phyloP scores from a whole-genome alignment of 208 protist species.

The Jaenimonas drosophilae region DNA sequence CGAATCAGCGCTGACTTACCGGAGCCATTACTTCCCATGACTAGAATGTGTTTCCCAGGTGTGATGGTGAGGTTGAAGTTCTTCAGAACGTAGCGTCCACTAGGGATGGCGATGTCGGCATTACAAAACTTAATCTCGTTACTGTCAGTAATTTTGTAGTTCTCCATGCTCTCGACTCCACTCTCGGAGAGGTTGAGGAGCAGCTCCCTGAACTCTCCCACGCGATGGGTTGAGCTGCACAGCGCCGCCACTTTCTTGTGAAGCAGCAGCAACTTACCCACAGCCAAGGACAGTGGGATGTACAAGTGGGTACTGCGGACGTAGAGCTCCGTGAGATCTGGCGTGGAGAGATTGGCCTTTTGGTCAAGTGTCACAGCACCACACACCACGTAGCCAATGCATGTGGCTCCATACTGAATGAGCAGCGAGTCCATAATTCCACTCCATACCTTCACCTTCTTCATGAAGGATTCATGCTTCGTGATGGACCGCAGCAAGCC shows the following conservation, averaged over 20 bases:
- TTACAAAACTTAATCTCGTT: conserved; percentile 40
- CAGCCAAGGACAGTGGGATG: conserved; percentile 52
- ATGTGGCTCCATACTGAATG: conserved; percentile 70
- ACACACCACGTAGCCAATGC: conserved; percentile 65
- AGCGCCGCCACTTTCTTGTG: conserved; percentile 67
- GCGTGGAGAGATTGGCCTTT: conserved; percentile 13
- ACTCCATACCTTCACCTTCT: conserved; percentile 55
- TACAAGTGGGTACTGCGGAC: conserved; percentile 61
- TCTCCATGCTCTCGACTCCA: conserved; percentile 8
- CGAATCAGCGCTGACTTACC: conserved; percentile 83
- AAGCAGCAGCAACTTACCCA: conserved; percentile 71
- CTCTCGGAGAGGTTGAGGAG: conserved; percentile 18
- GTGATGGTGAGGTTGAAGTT: conserved; percentile 55
- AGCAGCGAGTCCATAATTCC: conserved; percentile 49
- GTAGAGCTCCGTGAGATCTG: conserved; percentile 57
- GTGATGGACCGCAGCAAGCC: conserved; percentile 51
- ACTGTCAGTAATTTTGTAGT: conserved; percentile 2
- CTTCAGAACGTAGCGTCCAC: conserved; percentile 23
- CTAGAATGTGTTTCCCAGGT: conserved; percentile 43
- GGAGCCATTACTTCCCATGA: conserved; percentile 86
- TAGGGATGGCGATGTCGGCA: conserved; percentile 46
- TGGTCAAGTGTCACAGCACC: conserved; percentile 35
- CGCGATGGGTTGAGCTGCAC: conserved; percentile 60
- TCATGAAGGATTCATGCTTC: conserved; percentile 55
- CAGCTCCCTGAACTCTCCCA: conserved; percentile 71